Evolutionary conservation across 495 filamentous ascomycete genomes (phyloP).

Genomic region (Penicillium paradoxum): DNA sequence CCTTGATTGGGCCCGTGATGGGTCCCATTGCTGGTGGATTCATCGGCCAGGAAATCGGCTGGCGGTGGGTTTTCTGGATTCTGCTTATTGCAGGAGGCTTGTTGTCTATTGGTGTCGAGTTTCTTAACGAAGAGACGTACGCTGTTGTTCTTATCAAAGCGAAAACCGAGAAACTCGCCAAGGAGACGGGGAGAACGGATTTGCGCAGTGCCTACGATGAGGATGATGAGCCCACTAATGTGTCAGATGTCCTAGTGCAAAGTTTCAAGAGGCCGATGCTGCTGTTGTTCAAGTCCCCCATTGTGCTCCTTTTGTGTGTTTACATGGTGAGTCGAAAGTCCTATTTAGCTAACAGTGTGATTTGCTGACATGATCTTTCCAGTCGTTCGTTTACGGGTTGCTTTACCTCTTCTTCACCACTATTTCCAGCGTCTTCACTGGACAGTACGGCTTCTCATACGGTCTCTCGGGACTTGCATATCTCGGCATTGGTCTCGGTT

Average conservation of each 20-base stretch:
- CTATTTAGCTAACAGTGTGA: not conserved
- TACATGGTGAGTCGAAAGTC: slow-evolving; percentile 41
- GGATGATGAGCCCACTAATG: slow-evolving; percentile 13
- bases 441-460: slow-evolving; percentile 50
- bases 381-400: slow-evolving; percentile 55
- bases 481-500: slow-evolving; percentile 55
- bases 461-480: slow-evolving; percentile 58
- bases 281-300: slow-evolving; percentile 43
- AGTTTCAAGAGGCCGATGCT: slow-evolving; percentile 46
- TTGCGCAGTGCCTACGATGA: slow-evolving; percentile 20
- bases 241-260: slow-evolving; percentile 32
- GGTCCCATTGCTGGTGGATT: slow-evolving; percentile 49
- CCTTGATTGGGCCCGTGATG: slow-evolving; percentile 45
- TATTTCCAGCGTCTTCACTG: slow-evolving; percentile 57
- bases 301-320: slow-evolving; percentile 47
- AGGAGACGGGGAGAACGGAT: slow-evolving; percentile 33
- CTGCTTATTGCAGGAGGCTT: slow-evolving; percentile 44
- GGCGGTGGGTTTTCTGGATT: slow-evolving; percentile 55
- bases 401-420: slow-evolving; percentile 67
- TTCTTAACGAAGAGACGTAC: slow-evolving; percentile 50
- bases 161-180: slow-evolving; percentile 41
- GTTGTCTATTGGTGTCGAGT: slow-evolving; percentile 30
- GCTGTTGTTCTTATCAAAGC: slow-evolving; percentile 45
- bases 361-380: not conserved
- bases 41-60: slow-evolving; percentile 44